Evolutionary conservation across 495 filamentous ascomycete genomes (phyloP).

Genomic region (Aspergillus conjunctus): DNA sequence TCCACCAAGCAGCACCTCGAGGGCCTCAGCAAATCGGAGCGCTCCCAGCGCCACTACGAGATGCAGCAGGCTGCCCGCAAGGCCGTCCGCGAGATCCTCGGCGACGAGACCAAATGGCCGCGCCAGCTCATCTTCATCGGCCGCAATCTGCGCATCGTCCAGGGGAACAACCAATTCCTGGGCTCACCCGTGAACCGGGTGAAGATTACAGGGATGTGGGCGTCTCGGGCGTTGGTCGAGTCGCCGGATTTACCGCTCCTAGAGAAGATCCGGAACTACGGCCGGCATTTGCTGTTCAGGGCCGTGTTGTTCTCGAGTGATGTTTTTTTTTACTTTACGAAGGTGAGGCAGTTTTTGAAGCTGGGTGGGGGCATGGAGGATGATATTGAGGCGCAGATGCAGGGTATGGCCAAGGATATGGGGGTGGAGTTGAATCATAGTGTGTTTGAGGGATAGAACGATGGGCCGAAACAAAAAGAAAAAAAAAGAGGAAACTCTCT

Average conservation of each 20-base stretch:
- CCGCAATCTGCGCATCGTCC: constrained; percentile 91
- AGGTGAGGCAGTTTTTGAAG: constrained; percentile 71
- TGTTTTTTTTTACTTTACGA: constrained; percentile 78
- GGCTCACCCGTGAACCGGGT: constrained; percentile 93
- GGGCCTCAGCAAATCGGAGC: constrained; percentile 59
- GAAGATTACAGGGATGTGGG: constrained; percentile 93
- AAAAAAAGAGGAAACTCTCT: neutral
- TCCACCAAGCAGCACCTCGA: constrained; percentile 62
- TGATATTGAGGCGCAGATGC: constrained; percentile 85
- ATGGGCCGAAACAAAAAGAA: neutral
- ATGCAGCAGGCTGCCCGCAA: constrained; percentile 83
- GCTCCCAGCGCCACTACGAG: constrained; percentile 67
- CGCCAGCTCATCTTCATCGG: constrained; percentile 94
- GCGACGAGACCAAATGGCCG: constrained; percentile 90
- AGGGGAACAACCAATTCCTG: constrained; percentile 78
- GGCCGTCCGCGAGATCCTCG: constrained; percentile 79
- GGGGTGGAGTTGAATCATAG: constrained; percentile 87
- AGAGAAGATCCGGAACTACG: constrained; percentile 59
- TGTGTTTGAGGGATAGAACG: constrained; percentile 77
- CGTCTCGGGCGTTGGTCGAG: constrained; percentile 74
- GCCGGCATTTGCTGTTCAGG: constrained; percentile 76
- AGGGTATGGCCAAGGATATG: constrained; percentile 82
- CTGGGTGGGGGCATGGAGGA: constrained; percentile 89
- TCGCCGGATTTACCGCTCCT: constrained; percentile 58
- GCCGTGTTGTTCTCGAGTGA: constrained; percentile 77